phyloP scores from a whole-genome alignment of 345 rosid genomes.

The Leavenworthia alabamica region DNA sequence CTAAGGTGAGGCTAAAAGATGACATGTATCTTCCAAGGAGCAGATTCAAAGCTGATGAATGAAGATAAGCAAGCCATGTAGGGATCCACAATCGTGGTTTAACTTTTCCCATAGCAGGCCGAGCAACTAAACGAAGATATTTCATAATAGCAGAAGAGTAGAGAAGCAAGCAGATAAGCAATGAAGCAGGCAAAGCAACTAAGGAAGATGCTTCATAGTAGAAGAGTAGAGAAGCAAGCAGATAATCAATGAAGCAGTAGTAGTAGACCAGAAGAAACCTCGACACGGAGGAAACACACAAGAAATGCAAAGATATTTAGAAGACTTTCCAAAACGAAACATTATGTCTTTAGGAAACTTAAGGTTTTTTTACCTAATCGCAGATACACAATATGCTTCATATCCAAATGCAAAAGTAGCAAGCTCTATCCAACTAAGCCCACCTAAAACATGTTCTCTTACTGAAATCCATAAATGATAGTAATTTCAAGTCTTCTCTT shows the following conservation, averaged over 20 bases:
- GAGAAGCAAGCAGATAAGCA: conserved; percentile 17
- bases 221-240: conserved; percentile 27
- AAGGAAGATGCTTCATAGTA: conserved; percentile 10
- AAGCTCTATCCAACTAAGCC: conserved; percentile 61
- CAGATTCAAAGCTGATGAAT: conserved; percentile 46
- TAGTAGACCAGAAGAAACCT: conserved; percentile 87
- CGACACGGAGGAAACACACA: conserved; percentile 52
- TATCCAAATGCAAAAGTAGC: conserved; percentile 37
- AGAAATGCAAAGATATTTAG: conserved; percentile 58
- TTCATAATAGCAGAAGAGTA: conserved; percentile 14
- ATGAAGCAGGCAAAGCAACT: conserved; percentile 32
- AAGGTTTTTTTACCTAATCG: conserved; percentile 26
- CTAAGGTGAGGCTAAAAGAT: background rate
- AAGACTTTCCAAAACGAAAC: conserved; percentile 29
- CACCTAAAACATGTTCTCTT: conserved; percentile 39
- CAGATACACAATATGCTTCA: conserved; percentile 33
- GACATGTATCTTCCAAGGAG: conserved; percentile 35
- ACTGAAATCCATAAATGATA: conserved; percentile 59
- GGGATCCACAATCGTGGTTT: conserved; percentile 56
- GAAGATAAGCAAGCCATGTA: conserved; percentile 29
- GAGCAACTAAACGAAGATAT: conserved; percentile 16
- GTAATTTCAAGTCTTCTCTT: conserved; percentile 42
- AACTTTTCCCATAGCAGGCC: conserved; percentile 37
- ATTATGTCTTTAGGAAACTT: conserved; percentile 28
- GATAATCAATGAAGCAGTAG: conserved; percentile 25